phyloP scores from a whole-genome alignment of 768 basidiomycete genomes.

The Coprinopsis marcescibilis region DNA sequence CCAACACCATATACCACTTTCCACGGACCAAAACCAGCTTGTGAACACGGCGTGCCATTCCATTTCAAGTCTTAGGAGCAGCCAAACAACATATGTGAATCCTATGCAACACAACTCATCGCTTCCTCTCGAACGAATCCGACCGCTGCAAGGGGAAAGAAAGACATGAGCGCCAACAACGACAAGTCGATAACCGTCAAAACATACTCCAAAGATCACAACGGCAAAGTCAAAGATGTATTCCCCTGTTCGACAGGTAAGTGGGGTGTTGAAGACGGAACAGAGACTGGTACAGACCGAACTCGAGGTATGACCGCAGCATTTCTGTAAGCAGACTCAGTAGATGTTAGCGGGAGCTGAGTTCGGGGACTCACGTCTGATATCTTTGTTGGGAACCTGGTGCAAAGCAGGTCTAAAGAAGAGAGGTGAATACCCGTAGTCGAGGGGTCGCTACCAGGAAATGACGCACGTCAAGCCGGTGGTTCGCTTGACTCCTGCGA shows the following conservation, averaged over 20 bases:
- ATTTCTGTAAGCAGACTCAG: slow-evolving; percentile 42
- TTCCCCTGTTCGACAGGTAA: slow-evolving; percentile 50
- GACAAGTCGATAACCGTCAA: slow-evolving; percentile 3
- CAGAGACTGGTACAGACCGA: slow-evolving; percentile 41
- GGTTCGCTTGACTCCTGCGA: slow-evolving; percentile 79
- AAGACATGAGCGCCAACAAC: not conserved
- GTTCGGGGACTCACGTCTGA: slow-evolving; percentile 59
- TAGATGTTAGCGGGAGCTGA: not conserved
- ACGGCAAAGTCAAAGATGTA: slow-evolving; percentile 84
- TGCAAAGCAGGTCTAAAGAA: slow-evolving; percentile 61
- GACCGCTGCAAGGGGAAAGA: slow-evolving; percentile 46
- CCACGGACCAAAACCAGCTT: too few species aligned
- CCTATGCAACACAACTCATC: slow-evolving; percentile 13
- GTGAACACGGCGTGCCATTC: not conserved
- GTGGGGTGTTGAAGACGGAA: not conserved
- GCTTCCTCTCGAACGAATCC: slow-evolving; percentile 63
- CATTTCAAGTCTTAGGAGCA: not conserved
- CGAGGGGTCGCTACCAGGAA: not conserved
- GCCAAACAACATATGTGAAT: not conserved
- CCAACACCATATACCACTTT: slow-evolving; percentile 6
- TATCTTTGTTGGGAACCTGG: slow-evolving; percentile 81
- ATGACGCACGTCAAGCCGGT: slow-evolving; percentile 77
- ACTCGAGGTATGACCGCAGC: slow-evolving; percentile 71
- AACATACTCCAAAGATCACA: slow-evolving; percentile 72
- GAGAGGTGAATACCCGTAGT: not conserved